A percentile compares a stretch with the other conserved stretches of the same genome.
Conservation (phyloP, 2,329 filamentous ascomycete species). For the Aureobasidium musti region DNA sequence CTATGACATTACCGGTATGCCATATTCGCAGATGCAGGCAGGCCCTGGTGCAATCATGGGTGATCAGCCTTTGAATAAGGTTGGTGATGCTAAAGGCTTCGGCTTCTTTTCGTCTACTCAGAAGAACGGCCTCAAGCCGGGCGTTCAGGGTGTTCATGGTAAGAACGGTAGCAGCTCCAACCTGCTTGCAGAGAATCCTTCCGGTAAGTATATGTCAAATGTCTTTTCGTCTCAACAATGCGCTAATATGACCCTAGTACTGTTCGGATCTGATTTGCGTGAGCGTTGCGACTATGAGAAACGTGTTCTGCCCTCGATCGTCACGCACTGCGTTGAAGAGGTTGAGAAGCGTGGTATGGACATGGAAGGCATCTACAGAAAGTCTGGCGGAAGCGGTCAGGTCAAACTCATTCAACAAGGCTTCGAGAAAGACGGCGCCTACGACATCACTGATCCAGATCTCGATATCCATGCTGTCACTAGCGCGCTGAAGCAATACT, state of each 20-base stretch:
- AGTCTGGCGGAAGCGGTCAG: conserved; percentile 90
- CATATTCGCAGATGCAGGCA: conserved; percentile 38
- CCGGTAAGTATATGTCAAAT: conserved; percentile 35
- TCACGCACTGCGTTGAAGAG: conserved; percentile 93
- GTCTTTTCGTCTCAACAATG: background rate
- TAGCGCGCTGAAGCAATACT: conserved; percentile 95
- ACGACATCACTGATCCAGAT: conserved; percentile 89
- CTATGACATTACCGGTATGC: conserved; percentile 40
- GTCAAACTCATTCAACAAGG: conserved; percentile 88
- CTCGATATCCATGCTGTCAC: conserved; percentile 96
- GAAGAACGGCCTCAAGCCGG: conserved; percentile 41
- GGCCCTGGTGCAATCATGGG: conserved; percentile 34
- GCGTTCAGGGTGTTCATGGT: conserved; percentile 40
- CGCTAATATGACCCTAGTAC: conserved; percentile 43
- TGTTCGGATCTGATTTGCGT: conserved; percentile 88
- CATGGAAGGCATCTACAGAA: conserved; percentile 95
- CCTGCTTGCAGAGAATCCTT: conserved; percentile 41
- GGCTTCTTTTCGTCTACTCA: conserved; percentile 41
- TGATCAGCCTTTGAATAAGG: conserved; percentile 20
- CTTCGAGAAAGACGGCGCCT: conserved; percentile 78
- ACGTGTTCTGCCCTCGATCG: conserved; percentile 83
- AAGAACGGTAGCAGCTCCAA: conserved; percentile 51
- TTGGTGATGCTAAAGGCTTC: conserved; percentile 35
- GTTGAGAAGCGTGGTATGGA: conserved; percentile 97
- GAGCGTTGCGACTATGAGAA: conserved; percentile 87